A percentile compares a stretch with the other conserved stretches of the same genome.
These are phyloP conservation scores for Lactarius hatsudake DNA, from an alignment of 768 basidiomycete genomes.

Conservation along the genomic window DNA sequence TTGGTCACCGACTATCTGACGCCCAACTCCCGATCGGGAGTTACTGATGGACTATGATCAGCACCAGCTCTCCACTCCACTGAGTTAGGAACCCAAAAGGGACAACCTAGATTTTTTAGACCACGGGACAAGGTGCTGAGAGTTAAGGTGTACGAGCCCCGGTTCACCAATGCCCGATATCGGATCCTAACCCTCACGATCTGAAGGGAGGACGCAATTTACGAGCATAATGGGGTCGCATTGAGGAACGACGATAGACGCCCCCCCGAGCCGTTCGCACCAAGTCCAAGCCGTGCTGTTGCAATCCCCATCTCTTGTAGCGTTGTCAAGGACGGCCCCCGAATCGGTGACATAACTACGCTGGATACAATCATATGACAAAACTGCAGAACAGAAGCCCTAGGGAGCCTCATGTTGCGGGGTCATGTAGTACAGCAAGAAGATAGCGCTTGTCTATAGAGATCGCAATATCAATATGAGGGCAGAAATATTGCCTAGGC, in stretches of 20 bases:
- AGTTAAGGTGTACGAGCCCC: conserved; percentile 17
- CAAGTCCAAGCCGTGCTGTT: not conserved
- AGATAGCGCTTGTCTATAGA: conserved; percentile 71
- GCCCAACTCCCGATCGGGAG: conserved; percentile 18
- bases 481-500: not conserved
- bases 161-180: conserved; percentile 18
- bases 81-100: conserved; percentile 11
- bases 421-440: conserved; percentile 81
- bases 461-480: not conserved
- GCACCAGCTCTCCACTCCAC: conserved; percentile 8
- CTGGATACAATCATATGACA: conserved; percentile 8
- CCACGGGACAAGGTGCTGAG: conserved; percentile 6
- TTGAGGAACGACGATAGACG: not conserved
- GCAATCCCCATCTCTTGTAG: conserved; percentile 1
- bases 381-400: not conserved
- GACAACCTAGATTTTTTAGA: conserved; percentile 6
- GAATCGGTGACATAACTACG: not conserved
- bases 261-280: conserved; percentile 2
- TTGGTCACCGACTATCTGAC: not conserved
- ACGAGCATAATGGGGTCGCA: not conserved
- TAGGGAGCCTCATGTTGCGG: conserved; percentile 31
- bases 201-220: conserved; percentile 5
- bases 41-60: conserved; percentile 16
- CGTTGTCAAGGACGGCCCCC: conserved; percentile 1
- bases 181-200: conserved; percentile 15